Percentiles rank a stretch among this genome's conserved stretches.
Evolutionary conservation across 2,329 filamentous ascomycete species (phyloP).

Genomic region (Sporothrix globosa): DNA sequence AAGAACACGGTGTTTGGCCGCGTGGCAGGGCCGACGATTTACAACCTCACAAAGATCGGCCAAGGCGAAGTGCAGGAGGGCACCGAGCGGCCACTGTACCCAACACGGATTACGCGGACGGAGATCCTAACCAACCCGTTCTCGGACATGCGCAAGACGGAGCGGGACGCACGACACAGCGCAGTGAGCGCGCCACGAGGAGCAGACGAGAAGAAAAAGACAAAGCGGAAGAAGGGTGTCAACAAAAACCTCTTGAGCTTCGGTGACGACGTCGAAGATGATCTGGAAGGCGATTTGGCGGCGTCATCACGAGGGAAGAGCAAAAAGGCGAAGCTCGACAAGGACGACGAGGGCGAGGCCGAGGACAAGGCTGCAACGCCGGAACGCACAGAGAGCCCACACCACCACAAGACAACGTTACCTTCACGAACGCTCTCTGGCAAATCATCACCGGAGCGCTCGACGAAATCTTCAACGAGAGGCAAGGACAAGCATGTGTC

Average conservation of each 20-base stretch:
- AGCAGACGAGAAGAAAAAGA: slow-evolving; percentile 56
- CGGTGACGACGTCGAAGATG: slow-evolving; percentile 65
- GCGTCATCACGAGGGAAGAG: slow-evolving; percentile 39
- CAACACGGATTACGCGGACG: slow-evolving; percentile 72
- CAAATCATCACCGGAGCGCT: neutral
- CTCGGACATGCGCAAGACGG: slow-evolving; percentile 74
- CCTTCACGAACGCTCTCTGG: slow-evolving; percentile 22
- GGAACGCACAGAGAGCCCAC: neutral
- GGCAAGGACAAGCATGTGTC: slow-evolving; percentile 37
- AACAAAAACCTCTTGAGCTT: slow-evolving; percentile 77
- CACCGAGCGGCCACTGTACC: slow-evolving; percentile 82
- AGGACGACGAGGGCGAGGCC: slow-evolving; percentile 14
- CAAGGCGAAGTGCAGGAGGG: slow-evolving; percentile 80
- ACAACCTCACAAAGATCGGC: slow-evolving; percentile 91
- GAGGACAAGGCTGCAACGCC: neutral
- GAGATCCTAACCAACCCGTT: slow-evolving; percentile 84
- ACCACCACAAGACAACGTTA: slow-evolving; percentile 18
- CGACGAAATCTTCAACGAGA: neutral
- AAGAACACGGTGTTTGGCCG: slow-evolving; percentile 94
- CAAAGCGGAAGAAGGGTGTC: slow-evolving; percentile 66
- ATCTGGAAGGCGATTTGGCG: slow-evolving; percentile 45
- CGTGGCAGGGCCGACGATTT: slow-evolving; percentile 91
- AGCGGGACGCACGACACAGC: slow-evolving; percentile 53
- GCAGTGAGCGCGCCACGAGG: slow-evolving; percentile 48
- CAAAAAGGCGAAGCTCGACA: slow-evolving; percentile 36